Evolutionary conservation across 164 flowering plant genomes (phyloP).

Genomic region (Macadamia tetraphylla): DNA sequence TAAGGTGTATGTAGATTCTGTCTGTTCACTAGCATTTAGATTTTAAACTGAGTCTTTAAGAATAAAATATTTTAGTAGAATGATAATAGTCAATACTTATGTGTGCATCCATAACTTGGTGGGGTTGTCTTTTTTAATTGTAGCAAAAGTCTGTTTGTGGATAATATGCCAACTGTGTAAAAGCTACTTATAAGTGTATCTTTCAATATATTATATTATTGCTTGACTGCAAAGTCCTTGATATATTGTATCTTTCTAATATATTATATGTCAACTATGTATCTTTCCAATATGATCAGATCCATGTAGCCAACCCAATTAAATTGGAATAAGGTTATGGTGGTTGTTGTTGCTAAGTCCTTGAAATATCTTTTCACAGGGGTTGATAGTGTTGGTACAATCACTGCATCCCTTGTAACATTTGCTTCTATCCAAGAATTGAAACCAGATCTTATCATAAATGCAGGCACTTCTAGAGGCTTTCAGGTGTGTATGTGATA

Average conservation of each 20-base stretch:
- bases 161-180: neutral
- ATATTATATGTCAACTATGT: no score
- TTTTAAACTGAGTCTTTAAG: neutral
- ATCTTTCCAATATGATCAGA: no score
- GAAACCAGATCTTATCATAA: conserved; percentile 87
- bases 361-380: conserved; percentile 34
- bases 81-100: no score
- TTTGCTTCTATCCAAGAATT: conserved; percentile 89
- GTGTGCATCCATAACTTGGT: neutral
- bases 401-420: conserved; percentile 85
- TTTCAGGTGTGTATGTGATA: conserved; percentile 47
- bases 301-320: no score
- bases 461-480: conserved; percentile 99
- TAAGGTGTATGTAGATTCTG: no score
- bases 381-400: conserved; percentile 91
- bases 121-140: neutral
- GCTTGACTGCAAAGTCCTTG: no score
- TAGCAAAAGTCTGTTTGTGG: neutral
- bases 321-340: neutral
- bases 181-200: neutral
- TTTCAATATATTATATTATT: neutral
- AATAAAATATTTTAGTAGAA: no score
- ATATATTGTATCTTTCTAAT: no score
- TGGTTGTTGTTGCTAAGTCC: neutral
- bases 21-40: no score